phyloP scores from a whole-genome alignment of 192 early-diverging fungal species.

The Chytriomyces sp. region DNA sequence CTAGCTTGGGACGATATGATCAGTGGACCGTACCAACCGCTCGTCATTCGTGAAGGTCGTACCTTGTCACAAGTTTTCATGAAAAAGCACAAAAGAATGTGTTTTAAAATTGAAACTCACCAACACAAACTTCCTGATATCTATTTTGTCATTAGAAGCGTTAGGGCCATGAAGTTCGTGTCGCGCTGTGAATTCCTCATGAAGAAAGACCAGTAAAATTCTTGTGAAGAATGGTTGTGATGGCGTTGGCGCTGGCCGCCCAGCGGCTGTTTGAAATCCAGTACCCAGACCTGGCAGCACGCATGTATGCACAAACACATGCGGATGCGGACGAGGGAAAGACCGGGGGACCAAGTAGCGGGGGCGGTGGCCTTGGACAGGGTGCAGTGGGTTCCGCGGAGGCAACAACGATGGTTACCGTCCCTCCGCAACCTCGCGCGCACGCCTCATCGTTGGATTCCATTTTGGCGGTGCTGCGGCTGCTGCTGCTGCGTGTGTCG shows the following conservation, averaged over 20 bases:
- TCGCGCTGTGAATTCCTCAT: not conserved
- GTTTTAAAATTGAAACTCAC: too few relatives aligned
- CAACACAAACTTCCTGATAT: too few relatives aligned
- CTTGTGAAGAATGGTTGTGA: slow-evolving; percentile 18
- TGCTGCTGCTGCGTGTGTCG: slow-evolving; percentile 2
- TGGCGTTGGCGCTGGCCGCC: slow-evolving; percentile 13
- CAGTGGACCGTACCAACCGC: too few relatives aligned
- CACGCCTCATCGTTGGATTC: not conserved
- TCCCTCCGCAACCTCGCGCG: not conserved
- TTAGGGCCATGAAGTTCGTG: too few relatives aligned
- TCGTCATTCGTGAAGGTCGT: too few relatives aligned
- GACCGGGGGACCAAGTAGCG: not conserved
- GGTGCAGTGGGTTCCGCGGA: not conserved
- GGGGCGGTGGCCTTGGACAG: too few relatives aligned
- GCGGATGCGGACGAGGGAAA: not conserved
- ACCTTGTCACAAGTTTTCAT: too few relatives aligned
- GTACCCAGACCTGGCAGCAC: not conserved
- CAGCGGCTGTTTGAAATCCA: slow-evolving; percentile 5
- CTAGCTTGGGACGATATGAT: too few relatives aligned
- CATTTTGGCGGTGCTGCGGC: not conserved
- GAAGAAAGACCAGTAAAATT: not conserved
- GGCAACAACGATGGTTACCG: not conserved
- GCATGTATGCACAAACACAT: not conserved
- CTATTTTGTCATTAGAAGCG: too few relatives aligned
- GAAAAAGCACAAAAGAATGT: too few relatives aligned